These are phyloP conservation scores for Saturnispora quitensis DNA, from an alignment of 805 yeast species.

Conservation along the genomic window DNA sequence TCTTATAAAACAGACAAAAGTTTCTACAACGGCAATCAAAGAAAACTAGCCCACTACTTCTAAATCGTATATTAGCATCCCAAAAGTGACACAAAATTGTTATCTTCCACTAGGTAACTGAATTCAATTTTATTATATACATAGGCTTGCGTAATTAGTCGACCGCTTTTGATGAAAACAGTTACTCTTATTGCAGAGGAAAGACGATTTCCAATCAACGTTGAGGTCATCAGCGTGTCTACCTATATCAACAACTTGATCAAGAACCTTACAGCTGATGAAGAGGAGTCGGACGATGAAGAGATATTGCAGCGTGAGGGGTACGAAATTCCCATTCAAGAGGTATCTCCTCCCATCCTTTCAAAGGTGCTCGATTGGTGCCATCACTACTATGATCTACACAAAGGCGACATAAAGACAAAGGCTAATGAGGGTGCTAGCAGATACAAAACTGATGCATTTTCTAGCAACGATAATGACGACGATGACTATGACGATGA, in stretches of 20 bases:
- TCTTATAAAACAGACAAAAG: too few relatives aligned
- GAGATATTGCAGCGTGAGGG: background rate
- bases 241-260: slow-evolving; percentile 72
- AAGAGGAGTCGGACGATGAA: background rate
- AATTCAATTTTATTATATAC: too few relatives aligned
- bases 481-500: slow-evolving; percentile 26
- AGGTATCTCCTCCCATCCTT: slow-evolving; percentile 4
- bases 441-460: slow-evolving; percentile 12
- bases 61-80: too few relatives aligned
- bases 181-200: slow-evolving; percentile 41
- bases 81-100: too few relatives aligned
- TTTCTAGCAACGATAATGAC: slow-evolving; percentile 22
- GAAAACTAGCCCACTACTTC: too few relatives aligned
- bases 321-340: slow-evolving; percentile 9
- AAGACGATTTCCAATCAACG: slow-evolving; percentile 59
- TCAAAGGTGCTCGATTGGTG: slow-evolving; percentile 12
- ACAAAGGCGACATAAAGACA: background rate
- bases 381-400: slow-evolving; percentile 8
- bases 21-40: too few relatives aligned
- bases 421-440: slow-evolving; percentile 18
- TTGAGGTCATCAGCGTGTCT: slow-evolving; percentile 70
- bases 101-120: too few relatives aligned
- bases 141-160: too few relatives aligned
- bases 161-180: background rate
- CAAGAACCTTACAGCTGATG: slow-evolving; percentile 39